Conservation (phyloP, 257 asterid genomes). For the Ligustrum vulgare region DNA sequence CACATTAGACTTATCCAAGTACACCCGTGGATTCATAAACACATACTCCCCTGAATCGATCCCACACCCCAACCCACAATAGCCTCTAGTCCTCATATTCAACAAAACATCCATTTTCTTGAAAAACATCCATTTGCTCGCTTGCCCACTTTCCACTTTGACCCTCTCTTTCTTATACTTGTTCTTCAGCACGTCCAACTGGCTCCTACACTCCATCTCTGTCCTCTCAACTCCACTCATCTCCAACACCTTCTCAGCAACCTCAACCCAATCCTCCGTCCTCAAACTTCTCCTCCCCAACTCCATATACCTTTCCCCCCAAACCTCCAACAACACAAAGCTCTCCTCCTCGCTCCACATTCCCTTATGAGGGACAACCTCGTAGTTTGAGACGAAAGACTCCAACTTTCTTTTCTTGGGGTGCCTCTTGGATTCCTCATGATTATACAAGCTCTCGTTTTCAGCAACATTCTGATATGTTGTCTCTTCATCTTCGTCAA, state of each 20-base stretch:
- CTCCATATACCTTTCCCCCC: conserved; percentile 88
- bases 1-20: conserved; percentile 78
- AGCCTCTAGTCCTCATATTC: conserved; percentile 56
- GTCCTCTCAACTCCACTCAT: conserved; percentile 61
- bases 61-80: conserved; percentile 78
- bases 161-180: conserved; percentile 76
- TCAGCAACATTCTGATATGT: conserved; percentile 37
- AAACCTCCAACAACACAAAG: conserved; percentile 65
- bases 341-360: conserved; percentile 72
- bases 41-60: conserved; percentile 90
- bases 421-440: conserved; percentile 54
- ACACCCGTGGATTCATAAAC: conserved; percentile 76
- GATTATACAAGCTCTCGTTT: conserved; percentile 38
- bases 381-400: conserved; percentile 51
- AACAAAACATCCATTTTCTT: conserved; percentile 80
- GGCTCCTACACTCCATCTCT: conserved; percentile 67
- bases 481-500: conserved; percentile 53
- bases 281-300: conserved; percentile 76
- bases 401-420: conserved; percentile 77
- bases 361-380: conserved; percentile 49
- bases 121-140: conserved; percentile 76
- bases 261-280: conserved; percentile 73
- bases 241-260: conserved; percentile 69
- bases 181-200: conserved; percentile 69
- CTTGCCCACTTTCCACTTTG: conserved; percentile 65